Conservation (phyloP, 2,329 filamentous ascomycete species). For the Clarireedia sp. region DNA sequence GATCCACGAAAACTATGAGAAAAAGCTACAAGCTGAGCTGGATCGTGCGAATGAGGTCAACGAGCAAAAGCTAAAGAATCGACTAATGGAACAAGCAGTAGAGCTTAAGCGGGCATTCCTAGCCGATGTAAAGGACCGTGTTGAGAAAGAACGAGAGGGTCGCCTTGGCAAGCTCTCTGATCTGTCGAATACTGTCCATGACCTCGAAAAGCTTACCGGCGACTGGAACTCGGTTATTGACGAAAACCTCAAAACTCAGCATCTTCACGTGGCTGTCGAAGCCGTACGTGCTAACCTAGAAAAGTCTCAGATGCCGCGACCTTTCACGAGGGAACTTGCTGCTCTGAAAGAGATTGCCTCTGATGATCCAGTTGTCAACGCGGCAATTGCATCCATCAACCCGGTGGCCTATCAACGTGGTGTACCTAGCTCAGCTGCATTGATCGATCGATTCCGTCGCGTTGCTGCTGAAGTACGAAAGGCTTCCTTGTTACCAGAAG, state of each 20-base stretch:
- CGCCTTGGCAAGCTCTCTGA: constrained; percentile 80
- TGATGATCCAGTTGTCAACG: constrained; percentile 78
- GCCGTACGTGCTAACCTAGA: constrained; percentile 80
- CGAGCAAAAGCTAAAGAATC: constrained; percentile 75
- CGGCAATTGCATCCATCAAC: constrained; percentile 94
- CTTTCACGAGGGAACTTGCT: constrained; percentile 87
- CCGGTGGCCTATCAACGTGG: constrained; percentile 88
- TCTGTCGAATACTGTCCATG: constrained; percentile 67
- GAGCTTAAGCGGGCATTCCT: constrained; percentile 80
- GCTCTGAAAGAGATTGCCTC: constrained; percentile 87
- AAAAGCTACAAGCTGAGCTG: constrained; percentile 70
- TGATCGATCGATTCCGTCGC: constrained; percentile 92
- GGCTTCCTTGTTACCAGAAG: constrained; percentile 82
- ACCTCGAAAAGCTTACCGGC: constrained; percentile 79
- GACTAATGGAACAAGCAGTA: constrained; percentile 84
- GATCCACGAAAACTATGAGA: constrained; percentile 69
- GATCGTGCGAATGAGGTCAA: constrained; percentile 72
- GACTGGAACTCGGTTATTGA: constrained; percentile 91
- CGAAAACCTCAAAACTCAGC: constrained; percentile 84
- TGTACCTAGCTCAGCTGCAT: constrained; percentile 71
- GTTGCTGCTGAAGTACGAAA: constrained; percentile 91
- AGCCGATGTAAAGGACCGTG: constrained; percentile 66
- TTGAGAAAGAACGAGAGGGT: constrained; percentile 81
- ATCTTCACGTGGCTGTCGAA: constrained; percentile 92
- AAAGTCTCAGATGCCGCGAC: constrained; percentile 63